These are phyloP conservation scores for Thielaviopsis populi DNA, from an alignment of 2,329 filamentous ascomycete genomes.

Conservation along the genomic window DNA sequence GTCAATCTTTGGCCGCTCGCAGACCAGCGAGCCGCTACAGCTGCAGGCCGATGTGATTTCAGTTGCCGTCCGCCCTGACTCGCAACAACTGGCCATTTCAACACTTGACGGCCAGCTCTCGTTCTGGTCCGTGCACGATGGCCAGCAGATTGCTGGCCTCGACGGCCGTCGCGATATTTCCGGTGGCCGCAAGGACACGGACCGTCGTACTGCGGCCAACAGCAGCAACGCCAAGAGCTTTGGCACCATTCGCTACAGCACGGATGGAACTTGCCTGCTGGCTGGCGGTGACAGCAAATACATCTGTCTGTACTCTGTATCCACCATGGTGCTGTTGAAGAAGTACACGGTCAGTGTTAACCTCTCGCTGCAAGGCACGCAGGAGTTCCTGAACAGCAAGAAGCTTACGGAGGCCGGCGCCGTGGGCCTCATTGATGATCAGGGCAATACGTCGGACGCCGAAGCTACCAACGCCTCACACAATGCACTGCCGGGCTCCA, in stretches of 20 bases:
- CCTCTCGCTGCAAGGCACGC: conserved; percentile 85
- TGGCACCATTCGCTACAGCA: conserved; percentile 74
- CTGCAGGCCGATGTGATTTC: conserved; percentile 81
- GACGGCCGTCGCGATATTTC: conserved; percentile 88
- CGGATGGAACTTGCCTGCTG: conserved; percentile 78
- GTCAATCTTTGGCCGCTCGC: conserved; percentile 86
- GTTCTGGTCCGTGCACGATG: conserved; percentile 87
- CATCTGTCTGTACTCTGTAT: conserved; percentile 92
- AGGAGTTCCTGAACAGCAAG: conserved; percentile 91
- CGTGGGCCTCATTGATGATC: conserved; percentile 67
- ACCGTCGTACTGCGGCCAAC: conserved; percentile 83
- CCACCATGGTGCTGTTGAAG: conserved; percentile 78
- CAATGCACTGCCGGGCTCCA: conserved; percentile 69
- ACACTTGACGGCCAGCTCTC: conserved; percentile 87
- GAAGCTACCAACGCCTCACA: conserved; percentile 83
- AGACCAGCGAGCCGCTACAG: conserved; percentile 87
- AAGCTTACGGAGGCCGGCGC: conserved; percentile 83
- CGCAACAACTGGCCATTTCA: conserved; percentile 76
- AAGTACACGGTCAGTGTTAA: conserved; percentile 95
- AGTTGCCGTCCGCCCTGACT: conserved; percentile 78
- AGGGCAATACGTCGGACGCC: conserved; percentile 32
- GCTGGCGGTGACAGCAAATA: conserved; percentile 96
- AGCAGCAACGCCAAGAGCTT: conserved; percentile 82
- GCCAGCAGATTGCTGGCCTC: conserved; percentile 68
- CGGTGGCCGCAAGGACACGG: conserved; percentile 74